A percentile compares a stretch with the other conserved stretches of the same genome.
Evolutionary conservation across 345 rosid genomes (phyloP).

Genomic region (Arabidopsis thaliana): TAIR10.1 NC_003070.9:25978501-25979000

Average conservation of each 20-base stretch:
- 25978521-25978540: conserved; percentile 10
- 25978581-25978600: neutral
- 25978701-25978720: neutral
- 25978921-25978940: no score
- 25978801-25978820: neutral
- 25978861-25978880: no score
- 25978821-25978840: no score
- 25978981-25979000: no score
- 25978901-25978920: no score
- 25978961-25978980: no score
- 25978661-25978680: neutral
- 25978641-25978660: neutral
- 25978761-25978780: no score
- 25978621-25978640: neutral
- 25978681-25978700: neutral
- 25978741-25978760: no score
- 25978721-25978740: neutral
- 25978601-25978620: conserved; percentile 16
- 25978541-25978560: conserved; percentile 6
- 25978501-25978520: neutral
- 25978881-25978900: no score
- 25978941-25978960: no score
- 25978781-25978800: neutral
- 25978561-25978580: no score
- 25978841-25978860: neutral